Evolutionary conservation across 345 rosid genomes (phyloP), one percentile per base, ranked within the genome.

Genomic region (Luvunga scandens): DNA sequence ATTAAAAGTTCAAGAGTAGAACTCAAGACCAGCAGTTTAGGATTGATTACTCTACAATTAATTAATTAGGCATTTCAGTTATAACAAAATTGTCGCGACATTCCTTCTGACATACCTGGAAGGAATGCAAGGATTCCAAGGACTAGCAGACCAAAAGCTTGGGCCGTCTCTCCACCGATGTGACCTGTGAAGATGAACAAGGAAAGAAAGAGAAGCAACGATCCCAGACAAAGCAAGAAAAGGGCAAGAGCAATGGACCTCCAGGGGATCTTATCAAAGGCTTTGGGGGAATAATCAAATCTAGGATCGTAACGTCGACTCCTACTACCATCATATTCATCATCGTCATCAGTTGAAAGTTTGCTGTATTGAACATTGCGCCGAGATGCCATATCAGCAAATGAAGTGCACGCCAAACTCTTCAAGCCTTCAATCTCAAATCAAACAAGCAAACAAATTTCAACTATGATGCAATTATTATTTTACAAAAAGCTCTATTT

Each of bases 81-180:
- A 33, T 33, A 9, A n/a, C 68, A 66, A 66, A 66, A 66, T 16
- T 21, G 27, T 4, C 25, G 0, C 45, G 4, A 55, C n/a, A n/a
- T n/a, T n/a, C n/a, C n/a, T n/a, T n/a, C n/a, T n/a, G n/a, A n/a
- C 56, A 38, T 83, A 94, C 98, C 97, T 80, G 98, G 98, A 25
- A 93, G 90, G 86, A 95, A 95, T 65, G 97, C 79, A 75, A 95
- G 87, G 78, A 93, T 56, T 48, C 98, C 98, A 33, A 91, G 97
- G 75, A 84, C 86, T 59, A 93, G 80, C 74, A 93, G 94, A 30
- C 97, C 98, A 73, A 89, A 93, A 16, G 83, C 98, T 81, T 91
- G 98, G 8, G 98, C 91, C 63, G 80, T 83, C 45, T 95, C 97
- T 59, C 94, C 97, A 55, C 89, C 95, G 94, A 95, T 91, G 81